Evolutionary conservation across 345 rosid species (phyloP).

Genomic region (Stellera chamaejasme): DNA sequence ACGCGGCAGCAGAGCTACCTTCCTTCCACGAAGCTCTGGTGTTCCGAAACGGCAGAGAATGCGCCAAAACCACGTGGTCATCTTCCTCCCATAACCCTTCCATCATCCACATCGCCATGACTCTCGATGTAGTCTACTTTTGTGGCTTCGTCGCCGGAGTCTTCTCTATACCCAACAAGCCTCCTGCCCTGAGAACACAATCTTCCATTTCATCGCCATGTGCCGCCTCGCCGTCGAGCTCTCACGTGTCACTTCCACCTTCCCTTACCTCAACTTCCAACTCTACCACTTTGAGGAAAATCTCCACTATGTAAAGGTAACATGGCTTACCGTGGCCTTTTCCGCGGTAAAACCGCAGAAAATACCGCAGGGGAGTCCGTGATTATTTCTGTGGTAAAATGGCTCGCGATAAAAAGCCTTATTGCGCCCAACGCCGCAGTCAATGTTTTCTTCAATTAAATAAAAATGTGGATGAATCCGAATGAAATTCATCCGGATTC

Average conservation of each 20-base stretch:
- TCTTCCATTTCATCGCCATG: conserved; percentile 71
- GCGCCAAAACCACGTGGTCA: conserved; percentile 30
- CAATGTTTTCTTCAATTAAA: too few species aligned
- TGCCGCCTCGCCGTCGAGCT: conserved; percentile 42
- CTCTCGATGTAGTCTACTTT: conserved; percentile 77
- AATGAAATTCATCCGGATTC: too few species aligned
- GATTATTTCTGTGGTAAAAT: too few species aligned
- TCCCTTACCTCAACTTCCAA: conserved; percentile 63
- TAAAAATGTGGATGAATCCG: too few species aligned
- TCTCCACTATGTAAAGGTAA: too few species aligned
- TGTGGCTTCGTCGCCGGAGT: conserved; percentile 87
- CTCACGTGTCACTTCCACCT: conserved; percentile 52
- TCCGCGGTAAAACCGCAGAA: too few species aligned
- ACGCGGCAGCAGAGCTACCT: conserved; percentile 25
- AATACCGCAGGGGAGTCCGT: too few species aligned
- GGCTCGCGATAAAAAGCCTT: too few species aligned
- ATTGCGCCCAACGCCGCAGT: too few species aligned
- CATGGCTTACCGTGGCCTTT: too few species aligned
- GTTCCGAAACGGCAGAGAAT: conserved; percentile 62
- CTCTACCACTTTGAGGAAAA: conserved; percentile 65
- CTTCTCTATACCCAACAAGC: conserved; percentile 79
- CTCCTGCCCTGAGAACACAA: conserved; percentile 71
- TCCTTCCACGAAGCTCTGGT: conserved; percentile 60
- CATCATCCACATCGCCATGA: conserved; percentile 71
- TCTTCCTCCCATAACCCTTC: conserved; percentile 23